These are phyloP conservation scores for Dispira parvispora DNA, from an alignment of 192 early-diverging fungal species.

Conservation along the genomic window DNA sequence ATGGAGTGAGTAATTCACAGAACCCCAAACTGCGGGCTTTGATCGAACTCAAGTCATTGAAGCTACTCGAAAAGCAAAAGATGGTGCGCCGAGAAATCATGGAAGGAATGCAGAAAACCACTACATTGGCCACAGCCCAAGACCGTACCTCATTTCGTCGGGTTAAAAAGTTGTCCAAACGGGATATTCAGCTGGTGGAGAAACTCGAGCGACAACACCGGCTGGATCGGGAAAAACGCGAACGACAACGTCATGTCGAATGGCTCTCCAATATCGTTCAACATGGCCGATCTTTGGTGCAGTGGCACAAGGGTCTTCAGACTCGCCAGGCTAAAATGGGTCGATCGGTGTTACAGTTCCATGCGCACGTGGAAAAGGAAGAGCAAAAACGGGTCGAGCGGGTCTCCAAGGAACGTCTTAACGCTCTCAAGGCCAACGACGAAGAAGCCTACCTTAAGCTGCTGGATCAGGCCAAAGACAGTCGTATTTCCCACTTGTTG, in stretches of 20 bases:
- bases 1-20: conserved; percentile 17
- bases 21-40: conserved; percentile 56
- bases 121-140: conserved; percentile 60
- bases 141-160: conserved; percentile 61
- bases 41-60: conserved; percentile 78
- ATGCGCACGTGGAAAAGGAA: conserved; percentile 76
- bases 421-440: conserved; percentile 91
- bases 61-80: conserved; percentile 62
- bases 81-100: conserved; percentile 58
- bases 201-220: conserved; percentile 79
- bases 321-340: conserved; percentile 57
- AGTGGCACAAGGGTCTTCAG: conserved; percentile 51
- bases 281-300: conserved; percentile 53
- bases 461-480: conserved; percentile 91
- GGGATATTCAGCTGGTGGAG: conserved; percentile 78
- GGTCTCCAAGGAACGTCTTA: conserved; percentile 83
- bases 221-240: conserved; percentile 65
- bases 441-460: conserved; percentile 94
- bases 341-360: conserved; percentile 53
- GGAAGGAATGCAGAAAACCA: conserved; percentile 47
- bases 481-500: conserved; percentile 80
- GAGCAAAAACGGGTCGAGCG: conserved; percentile 78
- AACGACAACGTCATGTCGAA: conserved; percentile 69
- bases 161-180: conserved; percentile 66
- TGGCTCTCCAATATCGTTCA: conserved; percentile 57